These are phyloP conservation scores for Margaritispora aquatica DNA, from an alignment of 495 filamentous ascomycete genomes.

Conservation along the genomic window DNA sequence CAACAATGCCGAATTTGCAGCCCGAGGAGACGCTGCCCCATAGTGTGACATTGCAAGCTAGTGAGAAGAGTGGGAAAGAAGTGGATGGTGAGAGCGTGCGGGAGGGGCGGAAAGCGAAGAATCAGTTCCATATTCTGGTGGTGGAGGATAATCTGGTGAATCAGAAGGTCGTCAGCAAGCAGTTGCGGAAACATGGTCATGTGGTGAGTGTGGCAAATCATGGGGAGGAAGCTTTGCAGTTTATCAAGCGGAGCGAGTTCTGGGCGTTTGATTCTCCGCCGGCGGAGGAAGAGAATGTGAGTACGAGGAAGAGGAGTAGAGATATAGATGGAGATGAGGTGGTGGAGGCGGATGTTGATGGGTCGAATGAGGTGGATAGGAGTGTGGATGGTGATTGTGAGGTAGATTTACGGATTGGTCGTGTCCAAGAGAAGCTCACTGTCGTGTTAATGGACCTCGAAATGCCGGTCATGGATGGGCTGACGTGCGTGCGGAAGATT, in stretches of 20 bases:
- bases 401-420: not conserved
- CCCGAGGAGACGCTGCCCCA: not conserved
- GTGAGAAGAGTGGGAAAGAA: too few species aligned
- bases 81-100: not conserved
- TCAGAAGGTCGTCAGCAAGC: slow-evolving; percentile 61
- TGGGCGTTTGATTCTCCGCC: slow-evolving; percentile 26
- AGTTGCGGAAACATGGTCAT: slow-evolving; percentile 61
- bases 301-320: too few species aligned
- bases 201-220: slow-evolving; percentile 67
- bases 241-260: slow-evolving; percentile 38
- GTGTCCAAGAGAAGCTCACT: slow-evolving; percentile 35
- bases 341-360: not conserved
- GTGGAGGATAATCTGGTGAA: slow-evolving; percentile 85
- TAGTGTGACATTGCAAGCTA: not conserved
- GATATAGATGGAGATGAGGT: not conserved
- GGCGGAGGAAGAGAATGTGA: too few species aligned
- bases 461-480: slow-evolving; percentile 85
- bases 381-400: not conserved
- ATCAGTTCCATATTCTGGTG: slow-evolving; percentile 42
- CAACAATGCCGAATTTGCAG: not conserved
- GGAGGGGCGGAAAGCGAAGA: not conserved
- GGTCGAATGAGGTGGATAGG: not conserved
- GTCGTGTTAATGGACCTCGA: slow-evolving; percentile 85
- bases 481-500: slow-evolving; percentile 63
- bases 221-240: slow-evolving; percentile 63